A percentile compares a stretch with the other conserved stretches of the same genome.
These are phyloP conservation scores for Malassezia sp. DNA, from an alignment of 1,284 basidiomycete genomes.

Conservation along the genomic window DNA sequence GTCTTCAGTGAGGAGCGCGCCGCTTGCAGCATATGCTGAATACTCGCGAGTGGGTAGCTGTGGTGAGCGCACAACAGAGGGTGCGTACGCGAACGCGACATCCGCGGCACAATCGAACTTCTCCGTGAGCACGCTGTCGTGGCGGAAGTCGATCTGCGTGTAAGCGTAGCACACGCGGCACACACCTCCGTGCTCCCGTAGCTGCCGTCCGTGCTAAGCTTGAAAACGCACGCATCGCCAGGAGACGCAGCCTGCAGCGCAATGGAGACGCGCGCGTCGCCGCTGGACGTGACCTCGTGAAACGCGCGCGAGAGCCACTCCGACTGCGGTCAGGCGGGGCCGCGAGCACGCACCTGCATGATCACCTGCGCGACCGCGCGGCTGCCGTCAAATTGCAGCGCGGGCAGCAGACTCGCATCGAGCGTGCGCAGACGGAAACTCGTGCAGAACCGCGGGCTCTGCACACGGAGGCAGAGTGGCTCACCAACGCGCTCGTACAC, in stretches of 20 bases:
- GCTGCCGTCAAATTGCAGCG: not conserved
- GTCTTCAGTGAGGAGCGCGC: constrained; percentile 30
- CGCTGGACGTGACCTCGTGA: constrained; percentile 4
- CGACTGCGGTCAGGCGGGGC: constrained; percentile 1
- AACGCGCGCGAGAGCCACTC: constrained; percentile 4
- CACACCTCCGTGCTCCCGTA: constrained; percentile 12
- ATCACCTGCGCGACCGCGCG: constrained; percentile 8
- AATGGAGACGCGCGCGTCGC: constrained; percentile 3
- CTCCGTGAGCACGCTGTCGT: constrained; percentile 7
- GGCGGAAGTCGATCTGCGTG: constrained; percentile 2
- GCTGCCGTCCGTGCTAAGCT: constrained; percentile 5
- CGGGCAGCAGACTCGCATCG: not conserved
- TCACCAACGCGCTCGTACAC: constrained; percentile 8
- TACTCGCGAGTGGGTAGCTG: constrained; percentile 3
- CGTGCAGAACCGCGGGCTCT: not conserved
- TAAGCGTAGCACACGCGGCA: too few species aligned
- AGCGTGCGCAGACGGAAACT: constrained; percentile 14
- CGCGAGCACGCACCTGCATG: constrained; percentile 1
- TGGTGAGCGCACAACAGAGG: too few species aligned
- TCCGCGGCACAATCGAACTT: constrained; percentile 7
- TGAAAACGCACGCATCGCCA: not conserved
- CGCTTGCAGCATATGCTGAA: constrained; percentile 22
- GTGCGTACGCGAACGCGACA: too few species aligned
- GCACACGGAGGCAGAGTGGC: constrained; percentile 5
- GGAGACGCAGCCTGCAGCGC: not conserved